These are phyloP conservation scores for Baorangia bicolor DNA, from an alignment of 768 basidiomycete species.

Conservation along the genomic window DNA sequence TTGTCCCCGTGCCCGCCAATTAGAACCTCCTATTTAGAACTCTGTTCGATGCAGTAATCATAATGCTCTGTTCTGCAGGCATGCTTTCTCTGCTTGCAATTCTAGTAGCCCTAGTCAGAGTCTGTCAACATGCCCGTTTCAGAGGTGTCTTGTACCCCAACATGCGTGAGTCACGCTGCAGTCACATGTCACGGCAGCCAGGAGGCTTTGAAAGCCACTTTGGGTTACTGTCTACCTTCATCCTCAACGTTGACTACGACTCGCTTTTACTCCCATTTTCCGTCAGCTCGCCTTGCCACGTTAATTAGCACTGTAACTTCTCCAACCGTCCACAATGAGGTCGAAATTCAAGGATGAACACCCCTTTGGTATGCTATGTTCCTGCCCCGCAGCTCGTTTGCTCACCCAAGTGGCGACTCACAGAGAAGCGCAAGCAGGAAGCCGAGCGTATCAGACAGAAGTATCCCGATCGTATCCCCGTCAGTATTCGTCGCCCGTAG, in stretches of 20 bases:
- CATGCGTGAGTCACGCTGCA: constrained; percentile 26
- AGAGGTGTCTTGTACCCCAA: constrained; percentile 12
- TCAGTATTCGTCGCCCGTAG: constrained; percentile 39
- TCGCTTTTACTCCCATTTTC: constrained; percentile 9
- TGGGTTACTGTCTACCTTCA: constrained; percentile 22
- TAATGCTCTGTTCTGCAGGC: constrained; percentile 6
- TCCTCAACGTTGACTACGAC: constrained; percentile 29
- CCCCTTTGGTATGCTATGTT: constrained; percentile 73
- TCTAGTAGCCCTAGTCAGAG: background rate
- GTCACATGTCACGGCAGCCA: constrained; percentile 35
- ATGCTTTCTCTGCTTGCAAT: background rate
- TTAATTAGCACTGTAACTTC: constrained; percentile 1
- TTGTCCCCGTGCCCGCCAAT: background rate
- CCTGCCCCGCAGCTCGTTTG: constrained; percentile 34
- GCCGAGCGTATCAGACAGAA: constrained; percentile 98
- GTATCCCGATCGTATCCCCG: constrained; percentile 97
- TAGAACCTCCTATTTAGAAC: too few relatives aligned
- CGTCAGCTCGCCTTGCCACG: constrained; percentile 3
- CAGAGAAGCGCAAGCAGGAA: constrained; percentile 99
- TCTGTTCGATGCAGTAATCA: background rate
- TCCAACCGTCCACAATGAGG: constrained; percentile 53
- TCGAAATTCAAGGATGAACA: constrained; percentile 99
- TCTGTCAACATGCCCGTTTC: constrained; percentile 14
- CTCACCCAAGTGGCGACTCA: constrained; percentile 15
- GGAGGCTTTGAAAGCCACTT: constrained; percentile 32